A percentile compares a stretch with the other conserved stretches of the same genome.
Evolutionary conservation across 495 filamentous ascomycete genomes (phyloP).

Genomic region (Tuber calosporum): DNA sequence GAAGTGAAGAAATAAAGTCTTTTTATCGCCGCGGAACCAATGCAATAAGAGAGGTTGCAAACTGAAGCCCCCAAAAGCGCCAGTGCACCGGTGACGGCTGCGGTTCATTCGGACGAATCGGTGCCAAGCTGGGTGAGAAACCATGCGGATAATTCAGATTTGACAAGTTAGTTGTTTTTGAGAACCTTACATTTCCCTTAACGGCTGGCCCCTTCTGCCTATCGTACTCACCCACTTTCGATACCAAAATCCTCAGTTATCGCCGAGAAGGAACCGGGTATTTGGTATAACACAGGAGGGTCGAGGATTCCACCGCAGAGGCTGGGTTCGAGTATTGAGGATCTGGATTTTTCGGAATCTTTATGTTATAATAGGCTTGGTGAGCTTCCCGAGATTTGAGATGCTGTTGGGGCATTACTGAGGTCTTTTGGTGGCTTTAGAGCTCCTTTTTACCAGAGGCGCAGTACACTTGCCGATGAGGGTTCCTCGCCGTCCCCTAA

Average conservation of each 20-base stretch:
- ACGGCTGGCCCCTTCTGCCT: not conserved
- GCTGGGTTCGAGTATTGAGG: not conserved
- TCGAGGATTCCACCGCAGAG: not conserved
- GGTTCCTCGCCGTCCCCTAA: slow-evolving; percentile 2
- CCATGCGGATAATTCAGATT: not conserved
- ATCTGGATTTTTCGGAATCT: not conserved
- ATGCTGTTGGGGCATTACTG: not conserved
- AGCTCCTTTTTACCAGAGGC: not conserved
- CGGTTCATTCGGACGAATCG: not conserved
- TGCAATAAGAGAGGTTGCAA: not conserved
- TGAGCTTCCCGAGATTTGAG: not conserved
- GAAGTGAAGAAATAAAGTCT: not conserved
- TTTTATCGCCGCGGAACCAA: not conserved
- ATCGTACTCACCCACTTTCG: not conserved
- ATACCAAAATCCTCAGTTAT: not conserved
- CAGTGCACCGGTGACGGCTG: not conserved
- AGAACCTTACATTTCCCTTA: not conserved
- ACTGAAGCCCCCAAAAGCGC: not conserved
- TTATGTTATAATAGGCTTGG: not conserved
- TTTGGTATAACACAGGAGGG: not conserved
- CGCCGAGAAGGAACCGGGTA: not conserved
- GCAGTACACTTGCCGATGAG: not conserved
- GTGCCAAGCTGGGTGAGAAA: not conserved
- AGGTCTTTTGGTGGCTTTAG: not conserved
- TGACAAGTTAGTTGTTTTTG: not conserved